Base-by-base conservation (phyloP, 2,329 filamentous ascomycete genomes). In the Neonectria punicea region DNA sequence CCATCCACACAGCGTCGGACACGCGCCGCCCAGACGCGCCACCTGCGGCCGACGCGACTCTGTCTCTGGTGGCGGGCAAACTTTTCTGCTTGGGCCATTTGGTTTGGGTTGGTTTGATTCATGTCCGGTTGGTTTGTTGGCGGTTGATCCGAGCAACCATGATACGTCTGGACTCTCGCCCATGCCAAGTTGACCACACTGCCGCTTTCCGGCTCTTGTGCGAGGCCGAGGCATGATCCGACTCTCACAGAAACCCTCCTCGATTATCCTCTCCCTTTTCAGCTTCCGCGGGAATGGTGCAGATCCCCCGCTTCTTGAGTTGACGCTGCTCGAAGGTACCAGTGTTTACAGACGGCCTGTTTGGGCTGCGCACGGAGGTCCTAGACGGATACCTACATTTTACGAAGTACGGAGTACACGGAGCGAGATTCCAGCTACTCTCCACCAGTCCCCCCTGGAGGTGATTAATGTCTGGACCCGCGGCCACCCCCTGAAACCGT, bases 401-500 rank as follows among this genome's bases (percentile, higher is more conserved):
- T n/a, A 16, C 14, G 36, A 39, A 39, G 36, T n/a, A 16, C 14
- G 14, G n/a, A n/a, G 36, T 39, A 39, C 36, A 39, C 6, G 14
- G 14, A 39, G 36, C 51, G 56, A 63, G 68, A 65, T 72, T 73
- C 66, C 70, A 69, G 67, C 69, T 63, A 41, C 66, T 66, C 65
- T 62, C 65, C 66, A 69, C 63, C 56, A 10, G 50, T 64, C 59
- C 63, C 51, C 54, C 63, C 61, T 51, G 36, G 58, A 65, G 61
- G 46, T 55, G 66, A 70, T 72, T 72, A 70, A 62, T 72, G 69
- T 68, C 70, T 71, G 51, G 49, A 65, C 61, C 63, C 58, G 64
- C 34, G 67, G 66, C 50, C 61, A 71, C 66, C 72, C 70, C 72
- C 72, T 74, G 72, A 74, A 71, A 74, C 72, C 66, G 54, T 32